phyloP scores from a whole-genome alignment of 352 stramenopile species.

The Phytophthora aleatoria region DNA sequence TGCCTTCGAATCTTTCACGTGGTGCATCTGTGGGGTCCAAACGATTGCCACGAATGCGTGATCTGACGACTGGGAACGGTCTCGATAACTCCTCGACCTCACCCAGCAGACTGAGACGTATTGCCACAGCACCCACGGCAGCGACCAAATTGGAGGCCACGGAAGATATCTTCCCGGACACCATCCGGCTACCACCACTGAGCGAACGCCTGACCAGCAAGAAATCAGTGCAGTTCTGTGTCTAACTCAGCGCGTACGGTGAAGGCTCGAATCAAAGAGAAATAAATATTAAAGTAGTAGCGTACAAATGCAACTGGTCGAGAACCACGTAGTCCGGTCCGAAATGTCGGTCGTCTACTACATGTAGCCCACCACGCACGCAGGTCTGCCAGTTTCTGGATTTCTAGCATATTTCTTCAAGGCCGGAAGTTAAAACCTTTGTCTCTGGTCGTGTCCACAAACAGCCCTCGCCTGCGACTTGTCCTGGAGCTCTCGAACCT shows the following conservation, averaged over 20 bases:
- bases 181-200: constrained; percentile 54
- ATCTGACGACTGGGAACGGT: constrained; percentile 12
- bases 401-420: constrained; percentile 16
- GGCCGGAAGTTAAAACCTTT: constrained; percentile 13
- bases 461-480: constrained; percentile 14
- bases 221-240: constrained; percentile 6
- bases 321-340: constrained; percentile 10
- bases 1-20: constrained; percentile 12
- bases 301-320: constrained; percentile 11
- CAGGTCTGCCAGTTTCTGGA: constrained; percentile 1
- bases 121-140: constrained; percentile 46
- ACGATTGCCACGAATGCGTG: constrained; percentile 30
- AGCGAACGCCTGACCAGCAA: constrained; percentile 33
- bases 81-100: constrained; percentile 34
- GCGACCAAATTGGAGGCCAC: constrained; percentile 23
- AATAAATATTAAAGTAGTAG: constrained; percentile 37
- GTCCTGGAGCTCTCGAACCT: constrained; percentile 3
- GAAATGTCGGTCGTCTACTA: background rate
- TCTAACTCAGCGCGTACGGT: constrained; percentile 4
- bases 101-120: constrained; percentile 43
- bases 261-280: constrained; percentile 24
- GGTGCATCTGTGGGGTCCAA: constrained; percentile 32
- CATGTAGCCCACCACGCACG: constrained; percentile 6
- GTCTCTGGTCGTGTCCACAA: constrained; percentile 26
- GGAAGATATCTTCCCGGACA: constrained; percentile 29